Percentiles rank a stretch among this genome's conserved stretches.
phyloP scores from a whole-genome alignment of 805 yeast species.

The Wickerhamiella hasegawae region DNA sequence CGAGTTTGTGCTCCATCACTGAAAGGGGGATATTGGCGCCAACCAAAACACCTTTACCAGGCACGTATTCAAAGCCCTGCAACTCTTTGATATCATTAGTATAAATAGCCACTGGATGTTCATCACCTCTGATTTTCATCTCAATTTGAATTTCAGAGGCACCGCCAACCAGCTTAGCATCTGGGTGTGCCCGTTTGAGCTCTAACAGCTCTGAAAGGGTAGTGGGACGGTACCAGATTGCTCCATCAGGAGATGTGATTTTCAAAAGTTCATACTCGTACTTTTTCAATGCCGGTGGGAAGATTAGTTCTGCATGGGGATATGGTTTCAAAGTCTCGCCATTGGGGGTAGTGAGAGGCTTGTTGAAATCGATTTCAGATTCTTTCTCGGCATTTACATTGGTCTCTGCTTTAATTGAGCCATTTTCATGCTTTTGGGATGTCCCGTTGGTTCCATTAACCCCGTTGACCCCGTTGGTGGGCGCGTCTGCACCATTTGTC shows the following conservation, averaged over 20 bases:
- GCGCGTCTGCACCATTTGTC: slow-evolving; percentile 2
- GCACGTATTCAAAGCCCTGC: slow-evolving; percentile 21
- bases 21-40: slow-evolving; percentile 30
- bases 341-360: slow-evolving; percentile 12
- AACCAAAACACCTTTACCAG: slow-evolving; percentile 26
- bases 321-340: slow-evolving; percentile 28
- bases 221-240: slow-evolving; percentile 31
- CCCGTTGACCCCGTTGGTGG: background rate
- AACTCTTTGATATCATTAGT: slow-evolving; percentile 31
- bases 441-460: background rate
- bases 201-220: slow-evolving; percentile 25
- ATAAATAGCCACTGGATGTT: slow-evolving; percentile 26
- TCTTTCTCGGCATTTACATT: too few relatives aligned
- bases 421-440: too few relatives aligned
- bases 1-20: slow-evolving; percentile 25
- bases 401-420: too few relatives aligned
- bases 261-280: slow-evolving; percentile 17
- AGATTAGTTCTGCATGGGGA: slow-evolving; percentile 25
- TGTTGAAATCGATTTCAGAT: slow-evolving; percentile 18
- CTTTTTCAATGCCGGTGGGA: slow-evolving; percentile 25
- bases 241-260: slow-evolving; percentile 25
- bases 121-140: slow-evolving; percentile 28
- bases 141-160: slow-evolving; percentile 35
- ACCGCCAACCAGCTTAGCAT: slow-evolving; percentile 29
- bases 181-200: slow-evolving; percentile 23